Conservation (phyloP, 805 yeast species). For the Saturnispora gosingensis region DNA sequence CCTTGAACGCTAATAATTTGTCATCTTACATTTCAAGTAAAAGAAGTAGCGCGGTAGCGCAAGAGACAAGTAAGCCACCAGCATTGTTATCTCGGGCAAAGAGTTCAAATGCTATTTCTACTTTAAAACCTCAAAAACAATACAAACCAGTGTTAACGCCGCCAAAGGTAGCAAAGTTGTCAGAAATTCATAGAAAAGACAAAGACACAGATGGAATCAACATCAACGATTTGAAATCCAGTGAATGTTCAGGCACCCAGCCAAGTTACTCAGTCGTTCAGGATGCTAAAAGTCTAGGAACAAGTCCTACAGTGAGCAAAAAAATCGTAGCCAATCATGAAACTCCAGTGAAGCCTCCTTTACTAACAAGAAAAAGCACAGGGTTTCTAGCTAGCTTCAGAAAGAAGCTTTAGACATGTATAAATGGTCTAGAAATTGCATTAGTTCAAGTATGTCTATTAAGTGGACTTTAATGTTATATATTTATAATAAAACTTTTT, state of each 20-base stretch:
- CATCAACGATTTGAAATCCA: neutral
- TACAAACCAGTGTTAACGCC: slow-evolving; percentile 5
- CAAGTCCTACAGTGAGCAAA: neutral
- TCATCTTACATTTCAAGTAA: slow-evolving; percentile 1
- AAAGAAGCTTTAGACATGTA: neutral
- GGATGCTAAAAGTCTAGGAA: neutral
- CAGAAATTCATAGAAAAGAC: neutral
- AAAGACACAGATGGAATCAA: neutral
- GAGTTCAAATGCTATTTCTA: slow-evolving; percentile 6
- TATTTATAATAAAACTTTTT: neutral
- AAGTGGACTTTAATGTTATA: neutral
- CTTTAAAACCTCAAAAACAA: neutral
- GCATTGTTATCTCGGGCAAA: slow-evolving; percentile 10
- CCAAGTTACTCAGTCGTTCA: neutral
- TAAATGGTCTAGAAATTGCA: neutral
- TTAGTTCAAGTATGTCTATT: neutral
- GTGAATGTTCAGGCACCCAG: neutral
- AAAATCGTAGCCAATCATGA: neutral
- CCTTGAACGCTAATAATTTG: neutral
- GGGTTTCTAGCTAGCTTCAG: slow-evolving; percentile 5
- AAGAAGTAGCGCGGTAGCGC: neutral
- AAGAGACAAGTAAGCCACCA: slow-evolving; percentile 1
- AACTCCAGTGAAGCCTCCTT: neutral
- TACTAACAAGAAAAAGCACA: slow-evolving; percentile 2
- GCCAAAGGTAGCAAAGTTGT: neutral